These are phyloP conservation scores for Aspergillus sp. DNA, from an alignment of 2,329 filamentous ascomycete genomes.

Conservation along the genomic window DNA sequence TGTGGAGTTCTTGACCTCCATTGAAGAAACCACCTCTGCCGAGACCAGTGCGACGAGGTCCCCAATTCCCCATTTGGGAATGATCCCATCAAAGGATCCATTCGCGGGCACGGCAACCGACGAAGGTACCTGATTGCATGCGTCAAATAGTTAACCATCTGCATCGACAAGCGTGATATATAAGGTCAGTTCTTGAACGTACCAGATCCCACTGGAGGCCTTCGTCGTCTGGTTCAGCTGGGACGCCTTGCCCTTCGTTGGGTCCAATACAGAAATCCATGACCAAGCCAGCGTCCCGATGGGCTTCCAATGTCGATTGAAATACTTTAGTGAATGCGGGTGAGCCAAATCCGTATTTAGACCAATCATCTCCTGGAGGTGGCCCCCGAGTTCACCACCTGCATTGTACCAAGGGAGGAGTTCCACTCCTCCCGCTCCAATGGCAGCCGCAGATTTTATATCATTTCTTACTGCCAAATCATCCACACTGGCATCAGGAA, in stretches of 20 bases:
- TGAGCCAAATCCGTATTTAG: slow-evolving; percentile 36
- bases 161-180: not conserved
- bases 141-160: not conserved
- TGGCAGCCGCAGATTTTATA: slow-evolving; percentile 22
- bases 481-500: slow-evolving; percentile 34
- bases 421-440: slow-evolving; percentile 37
- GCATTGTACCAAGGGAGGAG: slow-evolving; percentile 38
- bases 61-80: slow-evolving; percentile 36
- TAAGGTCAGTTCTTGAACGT: too few species aligned
- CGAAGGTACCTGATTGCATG: slow-evolving; percentile 3
- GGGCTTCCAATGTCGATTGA: slow-evolving; percentile 23
- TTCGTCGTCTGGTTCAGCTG: slow-evolving; percentile 26
- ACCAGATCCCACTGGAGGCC: slow-evolving; percentile 23
- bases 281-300: slow-evolving; percentile 30
- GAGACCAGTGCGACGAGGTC: slow-evolving; percentile 22
- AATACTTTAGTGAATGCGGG: slow-evolving; percentile 26
- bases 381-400: slow-evolving; percentile 14
- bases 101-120: slow-evolving; percentile 15
- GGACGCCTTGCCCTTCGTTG: slow-evolving; percentile 46
- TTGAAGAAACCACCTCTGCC: slow-evolving; percentile 11
- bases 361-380: slow-evolving; percentile 28
- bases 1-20: slow-evolving; percentile 8
- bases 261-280: slow-evolving; percentile 46
- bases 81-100: slow-evolving; percentile 24
- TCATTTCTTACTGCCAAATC: slow-evolving; percentile 22